Evolutionary conservation across 2,329 filamentous ascomycete genomes (phyloP).

Genomic region (Helminthosporium solani): DNA sequence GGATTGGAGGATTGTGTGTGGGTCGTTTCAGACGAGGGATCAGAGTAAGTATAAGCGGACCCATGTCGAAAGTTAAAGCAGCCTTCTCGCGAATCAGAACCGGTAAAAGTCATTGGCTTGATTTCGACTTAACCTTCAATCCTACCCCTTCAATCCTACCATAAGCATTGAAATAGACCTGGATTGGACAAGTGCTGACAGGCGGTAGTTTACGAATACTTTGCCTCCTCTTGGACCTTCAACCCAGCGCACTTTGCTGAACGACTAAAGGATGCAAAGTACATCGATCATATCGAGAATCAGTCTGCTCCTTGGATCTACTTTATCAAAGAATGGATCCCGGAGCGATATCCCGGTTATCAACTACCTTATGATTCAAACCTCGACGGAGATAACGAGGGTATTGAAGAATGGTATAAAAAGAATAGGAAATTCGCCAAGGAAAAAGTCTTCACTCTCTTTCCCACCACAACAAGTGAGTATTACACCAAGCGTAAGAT

Average conservation of each 20-base stretch:
- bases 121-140: too few species aligned
- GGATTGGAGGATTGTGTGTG: conserved; percentile 19
- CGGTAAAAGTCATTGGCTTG: too few species aligned
- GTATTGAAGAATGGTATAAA: conserved; percentile 19
- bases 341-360: conserved; percentile 18
- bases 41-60: conserved; percentile 19
- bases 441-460: conserved; percentile 26
- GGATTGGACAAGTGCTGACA: background rate
- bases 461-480: conserved; percentile 12
- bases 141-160: too few species aligned
- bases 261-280: conserved; percentile 22
- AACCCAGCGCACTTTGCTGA: conserved; percentile 24
- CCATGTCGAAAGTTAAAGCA: too few species aligned
- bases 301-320: conserved; percentile 18
- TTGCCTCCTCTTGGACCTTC: conserved; percentile 26
- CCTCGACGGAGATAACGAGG: background rate
- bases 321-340: conserved; percentile 27
- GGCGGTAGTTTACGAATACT: conserved; percentile 23
- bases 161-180: too few species aligned
- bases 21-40: conserved; percentile 16
- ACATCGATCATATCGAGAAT: conserved; percentile 15
- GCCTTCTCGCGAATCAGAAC: too few species aligned
- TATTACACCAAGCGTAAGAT: conserved; percentile 24
- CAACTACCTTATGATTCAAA: background rate
- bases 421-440: conserved; percentile 13